A percentile compares a stretch with the other conserved stretches of the same genome.
Evolutionary conservation across 2,329 filamentous ascomycete species (phyloP).

Genomic region (Pseudonectria buxi): DNA sequence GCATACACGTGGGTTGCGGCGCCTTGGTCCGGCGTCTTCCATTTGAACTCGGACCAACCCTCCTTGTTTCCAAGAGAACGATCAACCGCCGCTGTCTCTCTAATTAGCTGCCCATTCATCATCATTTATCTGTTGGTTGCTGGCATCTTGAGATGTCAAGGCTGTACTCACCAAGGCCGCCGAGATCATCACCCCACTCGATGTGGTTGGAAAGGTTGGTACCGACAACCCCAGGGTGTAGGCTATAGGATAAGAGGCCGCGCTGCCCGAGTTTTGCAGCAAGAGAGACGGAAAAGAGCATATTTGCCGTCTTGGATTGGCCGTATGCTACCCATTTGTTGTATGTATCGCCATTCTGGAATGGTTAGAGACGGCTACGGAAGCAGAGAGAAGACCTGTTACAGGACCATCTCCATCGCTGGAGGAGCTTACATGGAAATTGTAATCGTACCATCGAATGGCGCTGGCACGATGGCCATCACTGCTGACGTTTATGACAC

Average conservation of each 20-base stretch:
- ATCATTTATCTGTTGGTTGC: fast-evolving
- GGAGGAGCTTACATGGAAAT: conserved; percentile 26
- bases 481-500: conserved; percentile 37
- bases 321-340: conserved; percentile 29
- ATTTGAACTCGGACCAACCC: conserved; percentile 13
- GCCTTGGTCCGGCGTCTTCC: conserved; percentile 22
- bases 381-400: no score
- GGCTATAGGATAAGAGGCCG: conserved; percentile 26
- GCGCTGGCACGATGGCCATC: conserved; percentile 21
- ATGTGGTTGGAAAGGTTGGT: conserved; percentile 17
- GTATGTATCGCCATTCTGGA: conserved; percentile 27
- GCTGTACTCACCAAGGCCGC: conserved; percentile 9
- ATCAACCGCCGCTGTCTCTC: conserved; percentile 9
- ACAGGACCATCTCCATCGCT: no score
- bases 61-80: conserved; percentile 15
- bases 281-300: conserved; percentile 26
- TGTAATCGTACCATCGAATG: conserved; percentile 29
- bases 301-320: conserved; percentile 33
- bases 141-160: fast-evolving
- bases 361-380: conserved; percentile 6
- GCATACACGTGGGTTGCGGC: conserved; percentile 29
- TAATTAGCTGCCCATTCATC: conserved; percentile 1
- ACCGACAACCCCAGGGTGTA: conserved; percentile 27
- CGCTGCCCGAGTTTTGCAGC: conserved; percentile 25
- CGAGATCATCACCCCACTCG: conserved; percentile 14